Conservation (phyloP, 768 basidiomycete species). For the Myochromella boudieri region DNA sequence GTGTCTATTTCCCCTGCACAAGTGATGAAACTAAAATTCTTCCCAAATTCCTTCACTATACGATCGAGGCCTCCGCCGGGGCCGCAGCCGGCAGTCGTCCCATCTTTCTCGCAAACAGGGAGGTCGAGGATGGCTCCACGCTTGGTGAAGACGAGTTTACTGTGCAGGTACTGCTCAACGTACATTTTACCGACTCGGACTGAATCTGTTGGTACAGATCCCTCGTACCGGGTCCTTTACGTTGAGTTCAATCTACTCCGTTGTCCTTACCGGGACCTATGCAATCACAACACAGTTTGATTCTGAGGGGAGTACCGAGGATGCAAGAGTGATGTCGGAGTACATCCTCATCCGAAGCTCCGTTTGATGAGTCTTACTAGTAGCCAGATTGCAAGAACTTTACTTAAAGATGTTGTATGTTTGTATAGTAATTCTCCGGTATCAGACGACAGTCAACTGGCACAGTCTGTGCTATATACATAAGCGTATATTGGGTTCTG, state of each 20-base stretch:
- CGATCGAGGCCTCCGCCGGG: neutral
- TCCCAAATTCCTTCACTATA: conserved; percentile 13
- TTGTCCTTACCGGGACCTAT: conserved; percentile 6
- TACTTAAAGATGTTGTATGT: no score
- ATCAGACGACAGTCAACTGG: no score
- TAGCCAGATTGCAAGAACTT: no score
- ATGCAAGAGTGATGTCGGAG: conserved; percentile 3
- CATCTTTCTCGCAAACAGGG: conserved; percentile 13
- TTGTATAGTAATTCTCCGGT: conserved; percentile 77
- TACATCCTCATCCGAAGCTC: conserved; percentile 2
- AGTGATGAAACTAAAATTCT: conserved; percentile 5
- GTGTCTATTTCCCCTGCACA: conserved; percentile 7
- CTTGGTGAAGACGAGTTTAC: conserved; percentile 12
- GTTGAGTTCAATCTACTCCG: neutral
- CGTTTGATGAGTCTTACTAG: no score
- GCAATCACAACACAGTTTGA: conserved; percentile 2
- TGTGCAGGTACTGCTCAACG: neutral
- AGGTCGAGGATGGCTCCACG: conserved; percentile 1
- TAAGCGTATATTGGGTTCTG: no score
- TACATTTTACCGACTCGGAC: neutral
- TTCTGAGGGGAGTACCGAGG: conserved; percentile 9
- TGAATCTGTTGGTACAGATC: neutral
- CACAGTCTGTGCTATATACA: no score
- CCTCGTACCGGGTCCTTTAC: conserved; percentile 7
- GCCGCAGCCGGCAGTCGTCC: conserved; percentile 11